These are phyloP conservation scores for Phytophthora gonapodyides DNA, from an alignment of 352 stramenopile species.

Conservation along the genomic window DNA sequence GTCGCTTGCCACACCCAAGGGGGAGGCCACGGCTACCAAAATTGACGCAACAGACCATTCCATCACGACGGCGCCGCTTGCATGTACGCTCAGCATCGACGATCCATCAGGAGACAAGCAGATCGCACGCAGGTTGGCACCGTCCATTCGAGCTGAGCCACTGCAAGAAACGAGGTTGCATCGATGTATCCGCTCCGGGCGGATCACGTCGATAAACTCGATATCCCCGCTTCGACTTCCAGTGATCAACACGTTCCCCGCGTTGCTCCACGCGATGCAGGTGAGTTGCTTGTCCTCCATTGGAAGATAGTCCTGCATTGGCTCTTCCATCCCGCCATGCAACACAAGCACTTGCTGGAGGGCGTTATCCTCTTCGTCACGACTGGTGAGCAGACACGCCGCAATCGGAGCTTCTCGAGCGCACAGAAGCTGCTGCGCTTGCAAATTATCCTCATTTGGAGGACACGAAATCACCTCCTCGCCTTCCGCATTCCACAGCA, in stretches of 20 bases:
- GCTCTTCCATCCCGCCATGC: conserved; percentile 40
- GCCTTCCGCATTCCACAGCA: conserved; percentile 41
- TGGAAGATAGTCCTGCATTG: conserved; percentile 40
- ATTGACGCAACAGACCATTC: conserved; percentile 43
- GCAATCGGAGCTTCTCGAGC: conserved; percentile 39
- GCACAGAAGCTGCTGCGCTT: conserved; percentile 38
- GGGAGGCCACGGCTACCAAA: conserved; percentile 23
- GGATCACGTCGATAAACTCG: conserved; percentile 43
- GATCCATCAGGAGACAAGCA: conserved; percentile 41
- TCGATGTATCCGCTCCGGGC: conserved; percentile 32
- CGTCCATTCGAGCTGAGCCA: conserved; percentile 9
- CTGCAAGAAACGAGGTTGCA: conserved; percentile 35
- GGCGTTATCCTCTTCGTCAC: conserved; percentile 29
- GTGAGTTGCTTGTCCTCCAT: conserved; percentile 47
- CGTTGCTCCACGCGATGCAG: conserved; percentile 40
- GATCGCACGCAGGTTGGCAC: conserved; percentile 28
- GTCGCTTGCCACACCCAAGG: conserved; percentile 22
- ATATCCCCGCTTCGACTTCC: conserved; percentile 35
- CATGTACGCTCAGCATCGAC: conserved; percentile 42
- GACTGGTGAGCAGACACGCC: conserved; percentile 35
- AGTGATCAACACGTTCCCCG: conserved; percentile 31
- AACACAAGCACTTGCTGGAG: conserved; percentile 43
- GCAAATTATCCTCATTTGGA: conserved; percentile 27
- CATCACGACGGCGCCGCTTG: conserved; percentile 27
- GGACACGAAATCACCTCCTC: conserved; percentile 32